Evolutionary conservation across 495 filamentous ascomycete species (phyloP), one percentile per base, ranked within the genome.

Genomic region (Cercophora samala): DNA sequence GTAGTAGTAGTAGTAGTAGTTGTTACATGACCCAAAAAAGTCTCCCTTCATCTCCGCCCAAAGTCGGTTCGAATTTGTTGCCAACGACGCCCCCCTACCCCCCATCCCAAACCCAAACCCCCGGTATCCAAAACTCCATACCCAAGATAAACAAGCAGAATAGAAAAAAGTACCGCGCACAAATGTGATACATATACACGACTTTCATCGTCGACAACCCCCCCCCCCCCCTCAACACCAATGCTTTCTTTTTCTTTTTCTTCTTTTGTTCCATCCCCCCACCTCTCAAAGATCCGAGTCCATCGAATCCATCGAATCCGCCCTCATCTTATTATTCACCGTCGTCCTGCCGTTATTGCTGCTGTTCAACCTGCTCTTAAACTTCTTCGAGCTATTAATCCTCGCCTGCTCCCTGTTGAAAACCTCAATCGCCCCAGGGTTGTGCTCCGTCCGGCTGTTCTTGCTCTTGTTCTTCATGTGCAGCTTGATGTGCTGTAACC

Each of bases 401-500:
- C 71, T 71, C 58, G 62, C 69, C 24, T 69, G 71, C 56, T 76
- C 73, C 51, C 74, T 69, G 26, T 71, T 72, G 5, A 75, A 66
- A 4, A 63, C 60, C 6, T 70, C 60, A 32, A 69, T 68, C 9
- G 78, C 77, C 5, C 71, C 72, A 0, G 69, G 58, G n/a, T 65
- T 56, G 62, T 70, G 76, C 5, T 71, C 64, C 0, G 77, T 77
- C 19, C 78, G 74, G 18, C 67, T 62, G 4, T 55, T 29, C 62
- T 70, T 68, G 5, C 75, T 73, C 2, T 72, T 53, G 46, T 66
- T 69, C 8, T 67, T 46, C 0, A 70, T 67, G 64, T 84, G 82
- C 0, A 82, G 72, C n/a, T 65, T 65, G 17, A 77, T 66, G 60
- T 85, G 82, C n/a, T 72, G 66, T 1, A 69, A 70, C n/a, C 71